Evolutionary conservation across 257 asterid genomes (phyloP).

Genomic region (Solanum virginianum): DNA sequence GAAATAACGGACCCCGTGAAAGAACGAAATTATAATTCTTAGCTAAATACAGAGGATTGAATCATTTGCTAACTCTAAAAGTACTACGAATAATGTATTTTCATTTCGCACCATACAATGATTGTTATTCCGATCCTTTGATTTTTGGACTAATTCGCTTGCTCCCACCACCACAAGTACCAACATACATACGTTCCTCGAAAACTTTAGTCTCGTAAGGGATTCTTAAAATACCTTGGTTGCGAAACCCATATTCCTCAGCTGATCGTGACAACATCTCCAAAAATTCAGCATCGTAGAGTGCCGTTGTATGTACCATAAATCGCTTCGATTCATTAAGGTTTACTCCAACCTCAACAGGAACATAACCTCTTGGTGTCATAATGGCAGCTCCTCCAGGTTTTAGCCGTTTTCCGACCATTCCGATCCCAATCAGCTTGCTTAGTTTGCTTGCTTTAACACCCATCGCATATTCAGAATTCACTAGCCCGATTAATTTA

Average conservation of each 20-base stretch:
- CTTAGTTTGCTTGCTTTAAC: slow-evolving; percentile 25
- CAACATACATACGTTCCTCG: slow-evolving; percentile 22
- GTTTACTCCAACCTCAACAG: slow-evolving; percentile 39
- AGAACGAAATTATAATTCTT: background rate
- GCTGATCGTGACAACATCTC: slow-evolving; percentile 39
- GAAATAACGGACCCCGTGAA: background rate
- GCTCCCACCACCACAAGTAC: background rate
- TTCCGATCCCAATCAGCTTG: slow-evolving; percentile 5
- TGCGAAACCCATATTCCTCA: slow-evolving; percentile 51
- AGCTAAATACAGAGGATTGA: background rate
- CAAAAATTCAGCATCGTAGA: slow-evolving; percentile 37
- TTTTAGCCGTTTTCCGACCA: slow-evolving; percentile 5
- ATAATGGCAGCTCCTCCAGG: background rate
- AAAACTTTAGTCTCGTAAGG: slow-evolving; percentile 41
- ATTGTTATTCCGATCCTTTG: background rate
- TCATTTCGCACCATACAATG: background rate
- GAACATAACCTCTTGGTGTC: slow-evolving; percentile 46
- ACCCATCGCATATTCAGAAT: slow-evolving; percentile 14
- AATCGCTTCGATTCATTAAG: slow-evolving; percentile 24
- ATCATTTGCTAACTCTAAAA: background rate
- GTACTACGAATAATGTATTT: background rate
- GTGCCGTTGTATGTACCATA: slow-evolving; percentile 37
- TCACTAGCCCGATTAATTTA: background rate
- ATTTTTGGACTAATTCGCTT: background rate
- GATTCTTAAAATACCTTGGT: slow-evolving; percentile 42